phyloP scores from a whole-genome alignment of 345 rosid genomes.

The Heritiera littoralis region DNA sequence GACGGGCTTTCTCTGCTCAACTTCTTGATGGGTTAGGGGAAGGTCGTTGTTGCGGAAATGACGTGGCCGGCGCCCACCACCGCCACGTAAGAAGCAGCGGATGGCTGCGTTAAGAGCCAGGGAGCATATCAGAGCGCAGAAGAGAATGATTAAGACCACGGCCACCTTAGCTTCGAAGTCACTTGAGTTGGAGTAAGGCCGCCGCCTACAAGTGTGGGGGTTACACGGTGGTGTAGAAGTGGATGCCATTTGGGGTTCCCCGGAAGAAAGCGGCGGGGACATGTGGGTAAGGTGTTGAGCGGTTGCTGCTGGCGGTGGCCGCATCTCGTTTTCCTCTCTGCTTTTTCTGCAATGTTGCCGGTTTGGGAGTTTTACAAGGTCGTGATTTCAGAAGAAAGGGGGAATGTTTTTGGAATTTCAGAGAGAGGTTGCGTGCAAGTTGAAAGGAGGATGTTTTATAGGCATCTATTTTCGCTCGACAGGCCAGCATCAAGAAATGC shows the following conservation, averaged over 20 bases:
- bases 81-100: constrained; percentile 56
- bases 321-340: background rate
- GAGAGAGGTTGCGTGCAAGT: background rate
- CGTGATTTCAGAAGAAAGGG: background rate
- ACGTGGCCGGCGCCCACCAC: background rate
- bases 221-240: constrained; percentile 34
- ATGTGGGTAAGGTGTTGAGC: background rate
- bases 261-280: constrained; percentile 27
- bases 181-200: constrained; percentile 41
- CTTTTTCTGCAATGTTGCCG: background rate
- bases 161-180: constrained; percentile 56
- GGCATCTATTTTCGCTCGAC: background rate
- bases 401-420: background rate
- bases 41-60: background rate
- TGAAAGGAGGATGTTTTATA: background rate
- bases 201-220: constrained; percentile 42
- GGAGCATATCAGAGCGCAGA: constrained; percentile 59
- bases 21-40: constrained; percentile 17
- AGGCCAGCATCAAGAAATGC: constrained; percentile 13
- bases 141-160: constrained; percentile 48
- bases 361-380: background rate
- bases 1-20: constrained; percentile 39
- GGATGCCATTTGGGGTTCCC: constrained; percentile 32
- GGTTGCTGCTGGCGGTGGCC: constrained; percentile 12
- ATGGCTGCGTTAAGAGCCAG: constrained; percentile 62